Percentiles rank a stretch among this genome's conserved stretches.
phyloP scores from a whole-genome alignment of 1,284 basidiomycete species.

The Anthracocystis setariae region DNA sequence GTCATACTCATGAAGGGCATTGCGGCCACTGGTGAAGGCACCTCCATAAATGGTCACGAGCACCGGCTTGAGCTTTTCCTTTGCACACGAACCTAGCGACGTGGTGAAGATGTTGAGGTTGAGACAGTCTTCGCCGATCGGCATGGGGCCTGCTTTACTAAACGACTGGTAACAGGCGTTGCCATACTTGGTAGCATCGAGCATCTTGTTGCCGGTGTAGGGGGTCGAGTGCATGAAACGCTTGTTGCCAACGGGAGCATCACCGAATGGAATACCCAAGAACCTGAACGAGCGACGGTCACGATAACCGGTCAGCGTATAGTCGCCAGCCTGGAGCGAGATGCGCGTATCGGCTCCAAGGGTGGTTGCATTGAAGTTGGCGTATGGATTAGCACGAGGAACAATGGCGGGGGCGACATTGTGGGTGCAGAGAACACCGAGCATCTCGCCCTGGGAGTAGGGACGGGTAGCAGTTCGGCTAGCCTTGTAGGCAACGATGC shows the following conservation, averaged over 20 bases:
- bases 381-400: constrained; percentile 14
- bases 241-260: constrained; percentile 31
- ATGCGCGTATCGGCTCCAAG: constrained; percentile 20
- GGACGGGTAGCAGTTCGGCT: constrained; percentile 15
- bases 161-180: constrained; percentile 34
- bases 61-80: constrained; percentile 71
- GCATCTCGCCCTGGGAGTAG: constrained; percentile 23
- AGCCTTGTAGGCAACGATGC: constrained; percentile 28
- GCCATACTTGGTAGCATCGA: constrained; percentile 41
- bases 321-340: constrained; percentile 24
- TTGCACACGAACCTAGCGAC: constrained; percentile 46
- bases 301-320: constrained; percentile 36
- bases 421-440: constrained; percentile 45
- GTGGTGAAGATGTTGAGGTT: constrained; percentile 74
- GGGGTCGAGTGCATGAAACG: constrained; percentile 41
- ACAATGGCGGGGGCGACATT: constrained; percentile 18
- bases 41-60: constrained; percentile 71
- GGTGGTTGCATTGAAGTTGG: constrained; percentile 5
- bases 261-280: constrained; percentile 41
- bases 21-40: constrained; percentile 69
- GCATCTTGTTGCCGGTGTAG: constrained; percentile 30
- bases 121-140: constrained; percentile 70
- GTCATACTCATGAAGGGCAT: constrained; percentile 69
- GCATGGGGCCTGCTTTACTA: constrained; percentile 16
- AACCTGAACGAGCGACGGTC: constrained; percentile 43